A percentile compares a stretch with the other conserved stretches of the same genome.
Evolutionary conservation across 768 basidiomycete genomes (phyloP).

Genomic region (Boletus tylopilopsis): DNA sequence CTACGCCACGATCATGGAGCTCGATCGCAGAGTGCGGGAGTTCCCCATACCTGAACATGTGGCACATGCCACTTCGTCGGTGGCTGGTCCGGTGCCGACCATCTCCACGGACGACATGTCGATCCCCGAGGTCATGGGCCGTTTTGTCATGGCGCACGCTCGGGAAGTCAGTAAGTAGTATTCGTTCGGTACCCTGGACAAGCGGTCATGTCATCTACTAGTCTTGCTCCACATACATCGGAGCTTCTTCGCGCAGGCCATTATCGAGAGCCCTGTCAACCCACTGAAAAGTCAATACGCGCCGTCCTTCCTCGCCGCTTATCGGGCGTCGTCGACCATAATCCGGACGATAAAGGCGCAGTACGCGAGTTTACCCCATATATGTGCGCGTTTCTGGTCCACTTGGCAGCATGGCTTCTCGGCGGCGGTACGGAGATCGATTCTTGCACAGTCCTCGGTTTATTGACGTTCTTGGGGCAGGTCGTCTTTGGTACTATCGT

Average conservation of each 20-base stretch:
- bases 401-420: constrained; percentile 62
- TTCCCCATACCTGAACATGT: constrained; percentile 51
- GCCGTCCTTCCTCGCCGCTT: constrained; percentile 61
- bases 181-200: neutral
- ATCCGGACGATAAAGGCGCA: constrained; percentile 49
- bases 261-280: constrained; percentile 63
- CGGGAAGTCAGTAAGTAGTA: constrained; percentile 35
- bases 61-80: constrained; percentile 37
- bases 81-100: constrained; percentile 15
- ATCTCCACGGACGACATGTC: constrained; percentile 10
- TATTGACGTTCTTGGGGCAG: constrained; percentile 32
- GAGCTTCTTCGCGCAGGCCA: constrained; percentile 67
- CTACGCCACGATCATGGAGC: constrained; percentile 62
- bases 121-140: constrained; percentile 34
- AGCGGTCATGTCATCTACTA: constrained; percentile 18
- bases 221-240: constrained; percentile 64
- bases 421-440: constrained; percentile 40
- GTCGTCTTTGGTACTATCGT: constrained; percentile 79
- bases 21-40: constrained; percentile 66
- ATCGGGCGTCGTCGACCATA: constrained; percentile 54
- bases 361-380: constrained; percentile 42
- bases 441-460: neutral
- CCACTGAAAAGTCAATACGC: constrained; percentile 64
- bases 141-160: constrained; percentile 34
- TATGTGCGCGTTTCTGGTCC: constrained; percentile 54